Conservation (phyloP, 805 yeast species). For the Starmerella riodocensis region DNA sequence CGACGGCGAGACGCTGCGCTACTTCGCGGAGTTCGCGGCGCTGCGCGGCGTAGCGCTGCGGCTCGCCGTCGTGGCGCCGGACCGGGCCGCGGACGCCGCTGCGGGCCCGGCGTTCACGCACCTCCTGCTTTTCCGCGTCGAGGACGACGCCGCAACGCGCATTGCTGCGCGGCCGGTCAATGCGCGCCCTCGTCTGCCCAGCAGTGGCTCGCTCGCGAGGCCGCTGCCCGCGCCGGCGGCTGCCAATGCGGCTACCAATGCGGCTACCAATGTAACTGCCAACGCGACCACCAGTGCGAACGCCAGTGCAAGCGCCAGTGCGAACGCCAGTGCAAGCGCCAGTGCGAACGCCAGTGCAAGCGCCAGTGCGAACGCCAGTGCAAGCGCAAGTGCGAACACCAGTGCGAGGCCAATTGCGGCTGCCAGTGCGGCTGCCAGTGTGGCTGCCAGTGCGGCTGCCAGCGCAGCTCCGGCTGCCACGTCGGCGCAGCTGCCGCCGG, state of each 20-base stretch:
- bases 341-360: not conserved
- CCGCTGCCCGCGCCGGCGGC: not conserved
- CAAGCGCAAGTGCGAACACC: not conserved
- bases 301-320: not conserved
- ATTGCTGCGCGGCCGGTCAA: not conserved
- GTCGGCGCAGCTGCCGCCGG: not conserved
- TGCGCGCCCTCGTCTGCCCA: not conserved
- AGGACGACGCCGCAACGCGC: not conserved
- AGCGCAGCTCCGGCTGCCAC: not conserved
- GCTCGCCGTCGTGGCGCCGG: not conserved
- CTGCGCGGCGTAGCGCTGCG: slow-evolving; percentile 2
- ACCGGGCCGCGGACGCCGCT: not conserved
- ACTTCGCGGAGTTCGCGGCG: slow-evolving; percentile 17
- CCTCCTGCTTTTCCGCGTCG: not conserved
- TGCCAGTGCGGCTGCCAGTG: too few relatives aligned
- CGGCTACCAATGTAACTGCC: not conserved
- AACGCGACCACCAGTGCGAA: not conserved
- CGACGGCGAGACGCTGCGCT: slow-evolving; percentile 5
- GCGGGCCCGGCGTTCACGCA: not conserved
- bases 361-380: not conserved
- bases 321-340: not conserved
- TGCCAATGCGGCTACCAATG: not conserved
- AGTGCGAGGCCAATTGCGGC: not conserved
- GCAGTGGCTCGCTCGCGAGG: not conserved
- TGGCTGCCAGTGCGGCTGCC: not conserved